Conservation (phyloP, 345 rosid species). For the Arabis hirsuta region DNA sequence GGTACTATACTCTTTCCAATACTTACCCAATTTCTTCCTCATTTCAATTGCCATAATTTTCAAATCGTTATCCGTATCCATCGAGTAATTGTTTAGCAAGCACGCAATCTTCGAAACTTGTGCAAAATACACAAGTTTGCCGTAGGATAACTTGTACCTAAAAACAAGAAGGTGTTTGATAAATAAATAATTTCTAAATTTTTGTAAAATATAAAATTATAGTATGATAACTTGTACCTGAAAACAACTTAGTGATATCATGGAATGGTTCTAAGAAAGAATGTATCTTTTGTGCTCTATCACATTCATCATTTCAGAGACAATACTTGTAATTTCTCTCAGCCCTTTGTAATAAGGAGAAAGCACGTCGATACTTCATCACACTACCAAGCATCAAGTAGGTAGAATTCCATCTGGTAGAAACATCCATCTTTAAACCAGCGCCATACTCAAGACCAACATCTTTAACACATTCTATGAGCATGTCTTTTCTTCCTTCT, state of each 20-base stretch:
- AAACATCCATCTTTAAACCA: background rate
- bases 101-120: background rate
- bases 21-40: background rate
- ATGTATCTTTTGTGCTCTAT: background rate
- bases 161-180: background rate
- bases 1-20: background rate
- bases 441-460: background rate
- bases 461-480: background rate
- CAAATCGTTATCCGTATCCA: background rate
- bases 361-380: background rate
- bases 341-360: background rate
- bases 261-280: background rate
- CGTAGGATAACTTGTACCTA: background rate
- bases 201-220: background rate
- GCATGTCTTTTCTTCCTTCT: constrained; percentile 4
- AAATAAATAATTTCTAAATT: background rate
- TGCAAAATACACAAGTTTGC: background rate
- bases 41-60: background rate
- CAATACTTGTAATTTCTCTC: background rate
- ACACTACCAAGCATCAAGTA: background rate
- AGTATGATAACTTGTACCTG: background rate
- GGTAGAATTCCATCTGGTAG: background rate
- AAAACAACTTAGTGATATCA: background rate
- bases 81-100: background rate
- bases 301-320: background rate